Evolutionary conservation across 495 filamentous ascomycete species (phyloP), one percentile per base, ranked within the genome.

Genomic region (Aspergillus egyptiacus): DNA sequence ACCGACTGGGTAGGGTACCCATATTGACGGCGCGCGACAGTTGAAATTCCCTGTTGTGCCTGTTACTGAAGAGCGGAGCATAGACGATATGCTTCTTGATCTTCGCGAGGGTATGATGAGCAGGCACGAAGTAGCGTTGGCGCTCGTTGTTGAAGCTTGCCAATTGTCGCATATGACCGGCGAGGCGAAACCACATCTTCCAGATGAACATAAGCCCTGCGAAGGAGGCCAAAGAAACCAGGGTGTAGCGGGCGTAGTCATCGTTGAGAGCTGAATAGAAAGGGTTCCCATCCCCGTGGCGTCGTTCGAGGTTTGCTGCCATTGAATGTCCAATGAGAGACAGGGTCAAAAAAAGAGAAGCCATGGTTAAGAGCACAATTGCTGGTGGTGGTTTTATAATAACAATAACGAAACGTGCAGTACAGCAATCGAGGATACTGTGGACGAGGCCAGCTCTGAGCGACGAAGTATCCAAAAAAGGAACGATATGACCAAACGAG

Each of bases 31-130:
- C 86, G 11, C 78, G 71, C 5, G 86, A 91, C 5, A 96, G 66
- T 54, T 80, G 79, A 53, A 95, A 80, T 63, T 95, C 91, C 44
- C 84, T 80, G 68, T 93, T 94, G 70, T 96, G 91, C 22, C 91
- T 82, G 52, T 77, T 85, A 9, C 77, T 78, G 64, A 87, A 83
- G 17, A 97, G 67, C 1, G 93, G 90, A 8, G 93, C 91, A 63
- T 91, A 89, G 54, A 95, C 74, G 42, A 95, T 59, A 58, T 91
- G 73, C 52, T 79, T 81, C 72, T 95, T 96, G 57, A 95, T 52
- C 66, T 72, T 76, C 55, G 85, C 78, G 62, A 81, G 72, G 2
- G 58, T 65, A 3, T 41, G 36, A 25, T 74, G 54, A 0, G 74
- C 67, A n/a, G 57, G 57, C 10, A 72, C 57, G 50, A 81, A 82